Evolutionary conservation across 129 eudicot species (phyloP).

Genomic region (Helichrysum umbraculigerum): DNA sequence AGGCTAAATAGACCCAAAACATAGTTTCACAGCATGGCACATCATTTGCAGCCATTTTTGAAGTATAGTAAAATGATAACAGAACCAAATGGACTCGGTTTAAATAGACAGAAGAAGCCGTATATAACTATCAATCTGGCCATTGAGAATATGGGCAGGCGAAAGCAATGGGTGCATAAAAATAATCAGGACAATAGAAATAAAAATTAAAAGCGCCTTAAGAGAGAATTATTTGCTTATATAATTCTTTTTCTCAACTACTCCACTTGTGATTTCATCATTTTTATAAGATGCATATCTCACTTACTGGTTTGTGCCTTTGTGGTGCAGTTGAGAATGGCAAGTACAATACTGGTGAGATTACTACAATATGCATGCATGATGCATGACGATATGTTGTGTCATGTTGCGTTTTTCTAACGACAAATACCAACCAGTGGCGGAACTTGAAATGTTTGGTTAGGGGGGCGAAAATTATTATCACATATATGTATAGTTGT

Average conservation of each 20-base stretch:
- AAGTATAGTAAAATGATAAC: background rate
- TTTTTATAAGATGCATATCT: conserved; percentile 22
- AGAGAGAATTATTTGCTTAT: background rate
- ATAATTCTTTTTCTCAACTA: conserved; percentile 22
- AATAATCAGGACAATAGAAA: conserved; percentile 11
- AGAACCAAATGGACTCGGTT: conserved; percentile 17
- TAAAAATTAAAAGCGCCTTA: conserved; percentile 1
- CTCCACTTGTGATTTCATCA: conserved; percentile 28
- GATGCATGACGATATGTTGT: conserved; percentile 14
- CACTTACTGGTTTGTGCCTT: background rate
- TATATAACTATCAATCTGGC: conserved; percentile 9
- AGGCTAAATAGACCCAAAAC: conserved; percentile 73
- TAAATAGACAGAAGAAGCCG: conserved; percentile 27
- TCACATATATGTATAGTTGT: too few species aligned
- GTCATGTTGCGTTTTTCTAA: background rate
- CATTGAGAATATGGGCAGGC: conserved; percentile 12
- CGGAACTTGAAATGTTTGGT: too few species aligned
- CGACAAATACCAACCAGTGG: background rate
- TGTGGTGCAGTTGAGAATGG: conserved; percentile 37
- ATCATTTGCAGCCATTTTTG: conserved; percentile 73
- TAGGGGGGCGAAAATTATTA: too few species aligned
- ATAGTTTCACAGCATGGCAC: conserved; percentile 84
- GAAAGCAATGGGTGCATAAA: background rate
- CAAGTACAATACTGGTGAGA: conserved; percentile 5
- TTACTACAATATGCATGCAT: background rate